phyloP scores from a whole-genome alignment of 805 yeast species.

The Pichia deserticola region DNA sequence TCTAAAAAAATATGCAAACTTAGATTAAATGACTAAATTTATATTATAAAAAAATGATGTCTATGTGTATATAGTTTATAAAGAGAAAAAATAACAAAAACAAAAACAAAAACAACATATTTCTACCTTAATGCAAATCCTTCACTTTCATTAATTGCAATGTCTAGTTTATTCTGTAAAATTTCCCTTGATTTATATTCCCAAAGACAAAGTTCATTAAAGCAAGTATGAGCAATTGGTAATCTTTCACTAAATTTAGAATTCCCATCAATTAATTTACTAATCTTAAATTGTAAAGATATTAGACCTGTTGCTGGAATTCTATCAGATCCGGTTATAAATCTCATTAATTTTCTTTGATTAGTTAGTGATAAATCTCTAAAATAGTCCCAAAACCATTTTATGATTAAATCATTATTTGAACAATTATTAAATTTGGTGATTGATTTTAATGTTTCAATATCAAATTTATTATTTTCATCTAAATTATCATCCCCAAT shows the following conservation, averaged over 20 bases:
- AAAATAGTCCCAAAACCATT: constrained; percentile 88
- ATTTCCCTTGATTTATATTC: constrained; percentile 52
- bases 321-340: constrained; percentile 87
- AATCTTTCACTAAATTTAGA: constrained; percentile 38
- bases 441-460: constrained; percentile 56
- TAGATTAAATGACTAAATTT: constrained; percentile 18
- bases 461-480: constrained; percentile 42
- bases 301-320: constrained; percentile 90
- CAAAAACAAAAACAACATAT: background rate
- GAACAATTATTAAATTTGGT: constrained; percentile 70
- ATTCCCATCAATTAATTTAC: constrained; percentile 28
- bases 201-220: constrained; percentile 78
- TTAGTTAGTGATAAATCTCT: constrained; percentile 34
- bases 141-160: constrained; percentile 71
- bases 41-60: background rate
- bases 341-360: constrained; percentile 60
- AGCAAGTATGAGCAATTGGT: constrained; percentile 91
- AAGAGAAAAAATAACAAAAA: background rate
- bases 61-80: background rate
- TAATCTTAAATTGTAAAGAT: constrained; percentile 65
- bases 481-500: constrained; percentile 56
- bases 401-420: constrained; percentile 32
- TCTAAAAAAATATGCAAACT: constrained; percentile 58
- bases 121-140: constrained; percentile 58
- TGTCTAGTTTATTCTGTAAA: constrained; percentile 47